Evolutionary conservation across 305 asterid species (phyloP), one percentile per base, ranked within the genome.

Genomic region (Plantago rigida): DNA sequence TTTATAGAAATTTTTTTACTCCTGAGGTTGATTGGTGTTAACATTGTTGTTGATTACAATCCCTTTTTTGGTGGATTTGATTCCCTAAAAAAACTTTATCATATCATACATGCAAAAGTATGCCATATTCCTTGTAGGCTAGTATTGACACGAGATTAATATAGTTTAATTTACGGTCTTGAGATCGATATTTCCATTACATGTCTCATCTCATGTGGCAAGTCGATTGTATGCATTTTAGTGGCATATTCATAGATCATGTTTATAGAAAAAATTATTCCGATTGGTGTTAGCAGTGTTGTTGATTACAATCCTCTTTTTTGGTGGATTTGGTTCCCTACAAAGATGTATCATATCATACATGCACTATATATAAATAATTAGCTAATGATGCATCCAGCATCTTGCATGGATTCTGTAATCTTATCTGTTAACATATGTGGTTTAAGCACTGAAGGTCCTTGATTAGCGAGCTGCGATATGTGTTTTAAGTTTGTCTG

Each of bases 401-500:
- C 58, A 26, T 52, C n/a, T 9, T 36, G 42, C 42, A 36, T 36
- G 42, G 42, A 36, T 36, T 36, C 3, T 36, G 42, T 36, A 36
- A 36, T 36, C 42, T 36, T 36, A 36, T 36, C 42, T 36, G 42
- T 9, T 5, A 36, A 5, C 42, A 36, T 36, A 6, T 5, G 42
- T 36, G 9, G 42, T 36, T 31, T 31, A 2, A 31, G 39, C 39
- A 31, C 7, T 31, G 39, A 31, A 31, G 39, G 42, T 7, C 15
- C 31, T 56, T 56, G 62, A 56, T 39, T 39, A 19, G 36, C 14
- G 61, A 56, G 61, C 61, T 36, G 61, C 19, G 9, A 36, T 36
- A 36, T 58, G 62, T 57, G 62, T 57, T 36, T 14, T 34, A 34
- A 14, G 50, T 41, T 57, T 57, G 62, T 58, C 62, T 41, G 62